Base-by-base conservation (phyloP, 352 stramenopile species). In the Saprolegnia parasitica region DNA sequence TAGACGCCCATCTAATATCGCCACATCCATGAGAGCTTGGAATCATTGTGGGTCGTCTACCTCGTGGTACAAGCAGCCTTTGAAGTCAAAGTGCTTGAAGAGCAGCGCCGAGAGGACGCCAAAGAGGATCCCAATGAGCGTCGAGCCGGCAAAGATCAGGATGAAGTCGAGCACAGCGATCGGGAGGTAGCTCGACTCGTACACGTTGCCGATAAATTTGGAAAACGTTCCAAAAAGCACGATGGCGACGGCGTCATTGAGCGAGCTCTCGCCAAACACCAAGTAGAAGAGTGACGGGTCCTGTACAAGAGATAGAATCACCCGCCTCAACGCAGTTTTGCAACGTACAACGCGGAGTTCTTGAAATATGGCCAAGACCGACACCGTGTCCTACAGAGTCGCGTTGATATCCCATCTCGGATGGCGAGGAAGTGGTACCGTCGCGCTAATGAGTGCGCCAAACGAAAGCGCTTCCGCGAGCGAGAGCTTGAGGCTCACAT, bases 251-350 rank as follows among this genome's bases (percentile, higher is more conserved):
- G 86, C 86, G 72, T 96, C 88, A 68, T 95, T 96, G 23, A 96
- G 73, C 23, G 89, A 83, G 16, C 74, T 86, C 73, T 96, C 88
- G 45, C 88, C 88, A 79, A 95, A 95, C 4, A 93, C 80, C 21
- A 96, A 74, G 71, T 91, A 95, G 73, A 94, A 94, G 18, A 96
- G 67, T 35, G 78, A 81, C 39, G 83, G 82, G 68, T 96, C 82
- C 32, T 90, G 77, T 45, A 24, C 13, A 3, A 16, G 24, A n/a
- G n/a, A n/a, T n/a, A n/a, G n/a, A n/a, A n/a, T n/a, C n/a, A n/a
- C n/a, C n/a, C n/a, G n/a, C n/a, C n/a, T n/a, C n/a, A 40, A 60
- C 9, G 52, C 52, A 60, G n/a, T n/a, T 26, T n/a, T 3, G 3
- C 20, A 20, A n/a, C 52, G 13, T 65, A 65, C 58, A 0, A 77